A percentile compares a stretch with the other conserved stretches of the same genome.
phyloP scores from a whole-genome alignment of 1,139 yeast species.

The Sugiyamaella paludigena region DNA sequence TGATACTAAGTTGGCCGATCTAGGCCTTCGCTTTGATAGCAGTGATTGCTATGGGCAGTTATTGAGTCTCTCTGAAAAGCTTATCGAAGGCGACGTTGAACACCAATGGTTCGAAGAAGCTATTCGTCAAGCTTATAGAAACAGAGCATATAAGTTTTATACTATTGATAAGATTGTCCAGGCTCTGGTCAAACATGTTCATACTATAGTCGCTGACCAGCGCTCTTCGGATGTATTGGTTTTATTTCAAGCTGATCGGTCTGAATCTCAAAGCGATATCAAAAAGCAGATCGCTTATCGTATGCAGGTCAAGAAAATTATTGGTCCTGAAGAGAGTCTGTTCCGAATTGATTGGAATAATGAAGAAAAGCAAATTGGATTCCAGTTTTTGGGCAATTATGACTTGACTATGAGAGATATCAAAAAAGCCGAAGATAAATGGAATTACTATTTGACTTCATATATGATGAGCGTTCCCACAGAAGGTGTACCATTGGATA shows the following conservation, averaged over 20 bases:
- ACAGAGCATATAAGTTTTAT: conserved; percentile 86
- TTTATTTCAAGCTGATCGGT: conserved; percentile 78
- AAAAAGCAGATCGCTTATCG: conserved; percentile 89
- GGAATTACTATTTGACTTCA: conserved; percentile 91
- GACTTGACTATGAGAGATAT: conserved; percentile 83
- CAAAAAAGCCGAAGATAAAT: conserved; percentile 70
- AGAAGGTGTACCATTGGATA: conserved; percentile 79
- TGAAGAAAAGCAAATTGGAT: conserved; percentile 51
- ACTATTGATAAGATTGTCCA: conserved; percentile 93
- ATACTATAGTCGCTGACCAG: conserved; percentile 71
- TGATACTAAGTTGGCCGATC: conserved; percentile 76
- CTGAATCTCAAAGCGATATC: conserved; percentile 53
- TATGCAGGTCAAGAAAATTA: conserved; percentile 77
- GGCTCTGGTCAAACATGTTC: conserved; percentile 86
- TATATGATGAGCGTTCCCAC: conserved; percentile 95
- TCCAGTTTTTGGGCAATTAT: conserved; percentile 82
- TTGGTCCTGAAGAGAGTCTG: conserved; percentile 86
- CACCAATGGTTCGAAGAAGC: conserved; percentile 96
- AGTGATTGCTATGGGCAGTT: conserved; percentile 76
- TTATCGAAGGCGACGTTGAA: conserved; percentile 88
- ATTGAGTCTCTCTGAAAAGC: conserved; percentile 63
- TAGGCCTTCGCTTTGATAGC: conserved; percentile 67
- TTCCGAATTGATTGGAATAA: conserved; percentile 78
- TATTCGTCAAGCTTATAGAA: conserved; percentile 90
- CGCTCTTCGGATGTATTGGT: conserved; percentile 79